Percentiles rank a stretch among this genome's conserved stretches.
These are phyloP conservation scores for Podila verticillata DNA, from an alignment of 192 early-diverging fungal genomes.

Conservation along the genomic window DNA sequence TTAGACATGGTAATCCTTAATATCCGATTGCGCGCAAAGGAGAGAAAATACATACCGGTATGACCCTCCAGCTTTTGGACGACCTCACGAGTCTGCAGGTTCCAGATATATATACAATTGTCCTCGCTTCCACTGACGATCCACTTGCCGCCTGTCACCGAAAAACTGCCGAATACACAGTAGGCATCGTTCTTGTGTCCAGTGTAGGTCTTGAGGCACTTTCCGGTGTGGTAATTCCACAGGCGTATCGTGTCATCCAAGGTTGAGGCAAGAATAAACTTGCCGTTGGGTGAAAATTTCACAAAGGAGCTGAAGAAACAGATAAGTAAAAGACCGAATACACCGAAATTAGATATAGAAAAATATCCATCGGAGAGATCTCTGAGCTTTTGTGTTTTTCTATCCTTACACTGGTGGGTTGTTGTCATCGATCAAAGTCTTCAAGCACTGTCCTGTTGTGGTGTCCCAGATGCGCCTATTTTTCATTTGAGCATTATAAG, in stretches of 20 bases:
- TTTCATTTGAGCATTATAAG: background rate
- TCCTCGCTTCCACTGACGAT: conserved; percentile 98
- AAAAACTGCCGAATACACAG: conserved; percentile 95
- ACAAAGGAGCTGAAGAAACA: conserved; percentile 78
- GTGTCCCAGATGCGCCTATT: conserved; percentile 98
- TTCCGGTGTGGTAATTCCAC: conserved; percentile 94
- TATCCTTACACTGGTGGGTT: conserved; percentile 89
- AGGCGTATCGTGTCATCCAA: conserved; percentile 93
- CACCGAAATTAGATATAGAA: too few relatives aligned
- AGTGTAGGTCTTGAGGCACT: conserved; percentile 94
- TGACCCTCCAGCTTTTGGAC: conserved; percentile 95
- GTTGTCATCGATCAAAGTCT: conserved; percentile 95
- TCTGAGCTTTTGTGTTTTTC: background rate
- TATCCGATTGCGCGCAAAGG: background rate
- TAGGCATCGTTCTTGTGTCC: conserved; percentile 93
- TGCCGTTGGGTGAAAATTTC: conserved; percentile 99
- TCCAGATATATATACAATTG: conserved; percentile 95
- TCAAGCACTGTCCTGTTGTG: conserved; percentile 95
- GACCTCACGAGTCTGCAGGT: conserved; percentile 94
- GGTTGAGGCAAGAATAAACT: conserved; percentile 96
- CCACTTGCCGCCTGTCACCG: conserved; percentile 93
- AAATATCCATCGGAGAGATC: too few relatives aligned
- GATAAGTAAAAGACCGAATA: background rate
- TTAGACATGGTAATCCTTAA: background rate
- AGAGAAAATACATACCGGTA: conserved; percentile 65